A percentile compares a stretch with the other conserved stretches of the same genome.
Conservation (phyloP, 1,284 basidiomycete species). For the Dichomitus squalens region DNA sequence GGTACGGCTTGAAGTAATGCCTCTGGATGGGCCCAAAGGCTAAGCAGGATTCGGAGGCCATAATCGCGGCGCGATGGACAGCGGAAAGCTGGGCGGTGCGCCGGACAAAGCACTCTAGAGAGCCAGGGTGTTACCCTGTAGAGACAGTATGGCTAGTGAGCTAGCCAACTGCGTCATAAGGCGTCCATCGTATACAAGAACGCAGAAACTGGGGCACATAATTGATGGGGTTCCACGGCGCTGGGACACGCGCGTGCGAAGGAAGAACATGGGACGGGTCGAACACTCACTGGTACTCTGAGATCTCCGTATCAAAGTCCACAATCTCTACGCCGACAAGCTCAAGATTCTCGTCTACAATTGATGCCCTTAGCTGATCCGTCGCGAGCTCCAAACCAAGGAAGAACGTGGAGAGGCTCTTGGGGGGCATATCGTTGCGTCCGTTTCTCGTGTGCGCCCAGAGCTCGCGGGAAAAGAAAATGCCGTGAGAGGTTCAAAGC, state of each 20-base stretch:
- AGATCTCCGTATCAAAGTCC: conserved; percentile 77
- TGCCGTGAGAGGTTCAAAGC: background rate
- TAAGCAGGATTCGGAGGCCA: too few species aligned
- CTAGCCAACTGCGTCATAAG: background rate
- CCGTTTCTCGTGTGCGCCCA: conserved; percentile 11
- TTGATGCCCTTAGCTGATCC: conserved; percentile 76
- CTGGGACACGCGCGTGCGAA: conserved; percentile 6
- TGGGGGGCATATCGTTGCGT: conserved; percentile 40
- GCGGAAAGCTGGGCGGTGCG: too few species aligned
- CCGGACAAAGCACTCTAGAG: too few species aligned
- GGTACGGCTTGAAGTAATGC: too few species aligned
- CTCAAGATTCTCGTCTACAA: conserved; percentile 79
- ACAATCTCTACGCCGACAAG: conserved; percentile 77
- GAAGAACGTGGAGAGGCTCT: conserved; percentile 63
- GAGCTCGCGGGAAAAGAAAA: conserved; percentile 9
- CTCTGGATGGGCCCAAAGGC: too few species aligned
- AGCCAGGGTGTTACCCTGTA: background rate
- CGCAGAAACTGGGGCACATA: background rate
- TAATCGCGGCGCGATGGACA: too few species aligned
- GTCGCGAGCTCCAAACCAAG: conserved; percentile 79
- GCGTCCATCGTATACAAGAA: background rate
- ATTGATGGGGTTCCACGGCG: background rate
- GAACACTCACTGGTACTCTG: conserved; percentile 74
- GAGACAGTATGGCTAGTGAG: background rate
- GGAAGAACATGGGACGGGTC: background rate